phyloP scores from a whole-genome alignment of 306 rosid genomes.

The Dalbergia cochinchinensis region DNA sequence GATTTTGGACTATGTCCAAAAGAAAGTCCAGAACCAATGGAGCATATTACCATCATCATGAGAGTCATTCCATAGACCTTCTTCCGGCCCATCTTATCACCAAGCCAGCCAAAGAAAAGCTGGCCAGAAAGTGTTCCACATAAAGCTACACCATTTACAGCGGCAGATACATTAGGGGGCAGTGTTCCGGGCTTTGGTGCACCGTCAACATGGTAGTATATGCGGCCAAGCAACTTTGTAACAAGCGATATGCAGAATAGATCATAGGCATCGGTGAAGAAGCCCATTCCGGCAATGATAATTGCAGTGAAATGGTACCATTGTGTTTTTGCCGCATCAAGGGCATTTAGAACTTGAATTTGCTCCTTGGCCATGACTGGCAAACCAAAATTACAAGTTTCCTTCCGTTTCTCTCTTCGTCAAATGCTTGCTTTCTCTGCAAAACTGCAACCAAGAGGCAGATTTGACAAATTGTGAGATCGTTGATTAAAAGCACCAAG shows the following conservation, averaged over 20 bases:
- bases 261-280: constrained; percentile 90
- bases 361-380: constrained; percentile 63
- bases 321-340: constrained; percentile 81
- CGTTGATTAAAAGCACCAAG: not conserved
- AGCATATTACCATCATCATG: constrained; percentile 75
- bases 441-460: constrained; percentile 33
- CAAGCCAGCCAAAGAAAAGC: constrained; percentile 87
- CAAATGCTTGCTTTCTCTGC: constrained; percentile 42
- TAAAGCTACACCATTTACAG: constrained; percentile 87
- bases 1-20: constrained; percentile 69
- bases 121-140: constrained; percentile 80
- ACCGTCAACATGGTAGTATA: constrained; percentile 73
- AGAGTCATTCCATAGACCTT: constrained; percentile 80
- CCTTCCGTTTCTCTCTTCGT: constrained; percentile 14
- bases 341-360: constrained; percentile 69
- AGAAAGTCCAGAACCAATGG: constrained; percentile 81
- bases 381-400: constrained; percentile 3
- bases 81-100: constrained; percentile 81
- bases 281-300: constrained; percentile 88
- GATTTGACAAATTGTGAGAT: not conserved
- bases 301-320: constrained; percentile 91
- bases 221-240: constrained; percentile 82
- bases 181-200: constrained; percentile 68
- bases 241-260: constrained; percentile 78
- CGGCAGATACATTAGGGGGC: constrained; percentile 88